These are phyloP conservation scores for Dentipellis fragilis DNA, from an alignment of 768 basidiomycete species.

Conservation along the genomic window DNA sequence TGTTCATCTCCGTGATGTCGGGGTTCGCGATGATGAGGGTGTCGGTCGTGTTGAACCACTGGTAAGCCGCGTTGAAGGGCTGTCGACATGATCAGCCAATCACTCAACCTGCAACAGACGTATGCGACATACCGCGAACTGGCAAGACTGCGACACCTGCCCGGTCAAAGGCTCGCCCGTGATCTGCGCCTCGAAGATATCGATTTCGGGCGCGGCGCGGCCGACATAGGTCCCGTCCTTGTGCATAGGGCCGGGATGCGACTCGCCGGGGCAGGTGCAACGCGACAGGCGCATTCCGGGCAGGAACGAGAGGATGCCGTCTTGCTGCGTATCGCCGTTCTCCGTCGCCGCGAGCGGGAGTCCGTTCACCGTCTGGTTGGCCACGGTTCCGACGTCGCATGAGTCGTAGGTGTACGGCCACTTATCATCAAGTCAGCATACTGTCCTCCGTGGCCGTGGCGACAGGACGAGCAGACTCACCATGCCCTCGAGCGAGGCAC, in stretches of 20 bases:
- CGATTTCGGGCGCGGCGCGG: slow-evolving; percentile 62
- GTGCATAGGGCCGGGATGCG: slow-evolving; percentile 42
- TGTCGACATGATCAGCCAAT: background rate
- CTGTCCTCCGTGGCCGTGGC: background rate
- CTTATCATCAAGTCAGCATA: no score
- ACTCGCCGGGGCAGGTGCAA: slow-evolving; percentile 29
- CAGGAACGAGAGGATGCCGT: slow-evolving; percentile 63
- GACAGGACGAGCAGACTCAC: slow-evolving; percentile 27
- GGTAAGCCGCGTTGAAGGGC: slow-evolving; percentile 12
- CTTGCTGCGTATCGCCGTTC: slow-evolving; percentile 46
- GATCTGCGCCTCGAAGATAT: slow-evolving; percentile 49
- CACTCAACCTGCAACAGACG: no score
- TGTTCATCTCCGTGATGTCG: slow-evolving; percentile 27
- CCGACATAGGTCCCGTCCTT: slow-evolving; percentile 51
- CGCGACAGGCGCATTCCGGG: slow-evolving; percentile 51
- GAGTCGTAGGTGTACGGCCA: slow-evolving; percentile 79
- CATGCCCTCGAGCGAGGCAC: slow-evolving; percentile 76
- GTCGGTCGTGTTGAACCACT: background rate
- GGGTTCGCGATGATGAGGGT: background rate
- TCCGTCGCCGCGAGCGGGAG: slow-evolving; percentile 48
- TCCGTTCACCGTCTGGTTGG: slow-evolving; percentile 73
- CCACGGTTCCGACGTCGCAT: slow-evolving; percentile 88
- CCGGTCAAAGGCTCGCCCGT: background rate
- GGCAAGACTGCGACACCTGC: slow-evolving; percentile 12
- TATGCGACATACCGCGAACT: slow-evolving; percentile 11